phyloP scores from a whole-genome alignment of 164 flowering plant species.

The Magnolia changhungtana region DNA sequence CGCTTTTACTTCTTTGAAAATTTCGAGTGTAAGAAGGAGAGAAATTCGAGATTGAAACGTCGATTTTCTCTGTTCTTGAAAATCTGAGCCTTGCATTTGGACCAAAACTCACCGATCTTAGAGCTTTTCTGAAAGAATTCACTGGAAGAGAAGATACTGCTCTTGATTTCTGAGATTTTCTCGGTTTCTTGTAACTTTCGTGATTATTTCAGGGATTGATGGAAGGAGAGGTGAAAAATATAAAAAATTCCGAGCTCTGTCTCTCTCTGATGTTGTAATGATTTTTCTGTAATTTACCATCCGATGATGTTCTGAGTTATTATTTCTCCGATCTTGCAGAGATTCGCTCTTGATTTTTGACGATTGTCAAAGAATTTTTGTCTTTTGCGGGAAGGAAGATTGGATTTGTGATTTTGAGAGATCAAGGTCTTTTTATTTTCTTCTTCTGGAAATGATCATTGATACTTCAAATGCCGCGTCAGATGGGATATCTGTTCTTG shows the following conservation, averaged over 20 bases:
- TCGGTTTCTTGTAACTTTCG: background rate
- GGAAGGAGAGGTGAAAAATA: background rate
- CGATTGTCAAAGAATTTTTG: background rate
- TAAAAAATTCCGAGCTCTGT: background rate
- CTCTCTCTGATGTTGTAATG: background rate
- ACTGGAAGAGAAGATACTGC: background rate
- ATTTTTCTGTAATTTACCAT: no score
- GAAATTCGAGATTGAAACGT: background rate
- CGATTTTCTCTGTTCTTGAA: background rate
- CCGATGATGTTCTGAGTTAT: background rate
- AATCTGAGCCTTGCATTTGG: background rate
- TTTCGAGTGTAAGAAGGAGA: background rate
- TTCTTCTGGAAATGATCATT: background rate
- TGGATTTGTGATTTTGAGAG: background rate
- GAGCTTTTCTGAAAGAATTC: background rate
- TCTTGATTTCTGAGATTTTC: background rate
- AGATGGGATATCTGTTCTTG: background rate
- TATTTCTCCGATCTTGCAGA: background rate
- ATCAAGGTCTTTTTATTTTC: background rate
- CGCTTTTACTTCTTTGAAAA: slow-evolving; percentile 10
- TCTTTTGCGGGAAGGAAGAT: background rate
- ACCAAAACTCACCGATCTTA: background rate
- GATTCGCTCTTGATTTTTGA: background rate
- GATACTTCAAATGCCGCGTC: background rate
- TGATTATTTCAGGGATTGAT: background rate